Evolutionary conservation across 2,329 filamentous ascomycete species (phyloP), one percentile per base, ranked within the genome.

Genomic region (Fragosphaeria purpurea): DNA sequence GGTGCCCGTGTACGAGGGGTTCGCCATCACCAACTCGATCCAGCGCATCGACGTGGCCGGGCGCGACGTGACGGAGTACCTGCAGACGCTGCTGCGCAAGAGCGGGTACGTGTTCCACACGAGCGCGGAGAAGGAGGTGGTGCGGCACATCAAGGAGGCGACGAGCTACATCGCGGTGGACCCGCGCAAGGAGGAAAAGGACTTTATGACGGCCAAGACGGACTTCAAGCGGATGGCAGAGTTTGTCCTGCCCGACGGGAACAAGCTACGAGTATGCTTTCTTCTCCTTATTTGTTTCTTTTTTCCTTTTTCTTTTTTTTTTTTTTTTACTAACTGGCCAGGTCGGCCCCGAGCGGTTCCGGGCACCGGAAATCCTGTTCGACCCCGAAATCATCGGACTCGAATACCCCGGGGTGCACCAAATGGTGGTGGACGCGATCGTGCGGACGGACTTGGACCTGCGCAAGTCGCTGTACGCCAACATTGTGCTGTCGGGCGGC

Each of bases 81-180:
- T 98, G 70, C 93, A 98, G 69, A 83, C 85, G 53, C 71, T 97
- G 59, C 74, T 98, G 59, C 80, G 93, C 62, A 97, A 96, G 75
- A 87, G 83, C 60, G 93, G 93, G 46, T 88, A 93, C 64, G 82
- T 96, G 13, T 95, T 98, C 67, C 91, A 97, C 70, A 98, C 93
- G 13, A 96, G 89, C 65, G 93, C 93, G 10, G 93, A 98, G 75
- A 98, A 98, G 73, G 93, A 98, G 70, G 89, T 96, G n/a, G 93
- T 98, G 52, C 82, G 91, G 58, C 78, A 88, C 67, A 96, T 98
- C 71, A 98, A 98, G 72, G 93, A 98, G 75, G 87, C 86, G 63
- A 85, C 88, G 45, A 86, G 87, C 51, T 98, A 97, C 65, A 85
- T 98, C 40, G 89, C 93, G 31, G 71, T 86, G 48, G 90, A 97